Conservation (phyloP, 192 early-diverging fungal genomes). For the Mortierella antarctica region DNA sequence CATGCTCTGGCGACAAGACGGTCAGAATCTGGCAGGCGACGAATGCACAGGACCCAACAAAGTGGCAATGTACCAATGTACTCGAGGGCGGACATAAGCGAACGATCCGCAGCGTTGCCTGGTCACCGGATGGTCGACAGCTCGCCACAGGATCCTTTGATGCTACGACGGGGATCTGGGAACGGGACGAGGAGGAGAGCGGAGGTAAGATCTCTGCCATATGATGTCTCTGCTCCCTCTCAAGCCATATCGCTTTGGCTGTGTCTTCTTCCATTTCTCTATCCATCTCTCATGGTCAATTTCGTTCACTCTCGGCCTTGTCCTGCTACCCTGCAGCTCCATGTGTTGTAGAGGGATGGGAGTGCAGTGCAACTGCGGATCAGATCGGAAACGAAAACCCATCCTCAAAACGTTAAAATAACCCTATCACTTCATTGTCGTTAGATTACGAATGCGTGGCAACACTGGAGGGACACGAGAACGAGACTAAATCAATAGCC, state of each 20-base stretch:
- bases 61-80: slow-evolving; percentile 78
- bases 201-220: slow-evolving; percentile 19
- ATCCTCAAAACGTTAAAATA: background rate
- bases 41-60: slow-evolving; percentile 48
- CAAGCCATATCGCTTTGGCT: background rate
- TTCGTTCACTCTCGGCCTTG: too few relatives aligned
- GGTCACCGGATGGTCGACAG: slow-evolving; percentile 75
- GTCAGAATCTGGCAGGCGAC: slow-evolving; percentile 85
- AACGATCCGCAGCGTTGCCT: slow-evolving; percentile 90
- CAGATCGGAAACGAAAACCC: slow-evolving; percentile 13
- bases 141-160: slow-evolving; percentile 95
- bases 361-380: slow-evolving; percentile 14
- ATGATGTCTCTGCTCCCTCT: background rate
- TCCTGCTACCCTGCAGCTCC: too few relatives aligned
- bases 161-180: slow-evolving; percentile 93
- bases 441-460: slow-evolving; percentile 89
- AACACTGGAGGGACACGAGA: slow-evolving; percentile 97
- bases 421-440: background rate
- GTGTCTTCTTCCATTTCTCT: background rate
- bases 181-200: slow-evolving; percentile 67
- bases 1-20: slow-evolving; percentile 89
- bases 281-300: background rate
- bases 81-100: slow-evolving; percentile 91
- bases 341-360: background rate
- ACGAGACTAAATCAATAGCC: slow-evolving; percentile 94